Conservation (phyloP, 1,284 basidiomycete species). For the Mycena citricolor region DNA sequence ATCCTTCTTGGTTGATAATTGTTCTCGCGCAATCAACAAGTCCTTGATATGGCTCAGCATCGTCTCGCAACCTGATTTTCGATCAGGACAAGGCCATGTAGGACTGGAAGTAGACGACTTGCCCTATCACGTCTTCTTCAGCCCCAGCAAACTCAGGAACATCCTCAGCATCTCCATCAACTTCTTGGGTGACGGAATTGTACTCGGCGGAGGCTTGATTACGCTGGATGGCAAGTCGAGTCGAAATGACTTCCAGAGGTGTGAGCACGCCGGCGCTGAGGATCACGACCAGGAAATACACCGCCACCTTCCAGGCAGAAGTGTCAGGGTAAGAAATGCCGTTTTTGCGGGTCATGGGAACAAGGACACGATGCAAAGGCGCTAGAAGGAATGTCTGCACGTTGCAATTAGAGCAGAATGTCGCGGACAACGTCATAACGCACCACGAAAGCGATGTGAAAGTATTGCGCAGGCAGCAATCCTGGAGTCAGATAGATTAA, state of each 20-base stretch:
- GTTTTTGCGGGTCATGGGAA: constrained; percentile 49
- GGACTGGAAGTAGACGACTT: constrained; percentile 24
- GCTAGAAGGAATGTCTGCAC: constrained; percentile 51
- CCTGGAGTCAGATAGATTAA: constrained; percentile 84
- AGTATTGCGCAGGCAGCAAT: constrained; percentile 65
- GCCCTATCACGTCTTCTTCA: constrained; percentile 90
- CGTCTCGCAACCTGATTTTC: constrained; percentile 63
- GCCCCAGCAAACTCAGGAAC: constrained; percentile 67
- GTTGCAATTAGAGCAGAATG: constrained; percentile 35
- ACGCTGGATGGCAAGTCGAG: constrained; percentile 80
- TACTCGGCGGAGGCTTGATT: constrained; percentile 75
- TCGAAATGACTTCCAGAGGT: constrained; percentile 82
- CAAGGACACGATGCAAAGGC: constrained; percentile 61
- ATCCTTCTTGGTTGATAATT: constrained; percentile 85
- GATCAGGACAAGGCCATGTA: constrained; percentile 1
- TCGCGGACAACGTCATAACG: not conserved
- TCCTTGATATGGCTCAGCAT: constrained; percentile 84
- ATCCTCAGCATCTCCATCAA: constrained; percentile 68
- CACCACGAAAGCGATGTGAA: constrained; percentile 68
- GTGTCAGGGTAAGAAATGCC: constrained; percentile 35
- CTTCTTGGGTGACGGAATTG: constrained; percentile 70
- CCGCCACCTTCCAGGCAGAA: constrained; percentile 46
- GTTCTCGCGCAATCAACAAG: constrained; percentile 76
- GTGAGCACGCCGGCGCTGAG: constrained; percentile 66
- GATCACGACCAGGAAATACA: constrained; percentile 64